Evolutionary conservation across 768 basidiomycete genomes (phyloP).

Genomic region (Mycena olivaceomarginata): DNA sequence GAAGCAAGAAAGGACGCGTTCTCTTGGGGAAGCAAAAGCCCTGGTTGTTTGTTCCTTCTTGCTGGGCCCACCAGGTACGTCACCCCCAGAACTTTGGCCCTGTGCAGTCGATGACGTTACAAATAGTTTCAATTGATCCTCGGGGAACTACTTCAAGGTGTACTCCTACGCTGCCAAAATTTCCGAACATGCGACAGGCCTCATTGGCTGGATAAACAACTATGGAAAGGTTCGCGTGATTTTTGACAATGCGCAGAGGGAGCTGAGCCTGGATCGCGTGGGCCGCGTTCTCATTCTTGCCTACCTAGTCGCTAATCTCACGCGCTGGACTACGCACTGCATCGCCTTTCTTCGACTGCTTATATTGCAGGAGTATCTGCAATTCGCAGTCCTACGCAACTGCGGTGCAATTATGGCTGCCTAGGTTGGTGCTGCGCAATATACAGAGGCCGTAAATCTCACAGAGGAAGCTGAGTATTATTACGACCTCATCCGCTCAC

Average conservation of each 20-base stretch:
- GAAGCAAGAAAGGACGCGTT: not conserved
- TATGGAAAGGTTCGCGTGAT: too few relatives aligned
- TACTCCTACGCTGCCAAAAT: too few relatives aligned
- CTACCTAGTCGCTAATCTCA: slow-evolving; percentile 42
- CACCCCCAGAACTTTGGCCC: not conserved
- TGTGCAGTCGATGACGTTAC: not conserved
- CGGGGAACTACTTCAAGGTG: not conserved
- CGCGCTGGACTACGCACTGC: slow-evolving; percentile 46
- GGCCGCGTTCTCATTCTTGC: slow-evolving; percentile 18
- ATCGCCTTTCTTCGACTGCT: too few relatives aligned
- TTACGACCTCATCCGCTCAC: not conserved
- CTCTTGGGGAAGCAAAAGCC: not conserved
- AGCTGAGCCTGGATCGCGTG: slow-evolving; percentile 29
- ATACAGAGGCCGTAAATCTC: not conserved
- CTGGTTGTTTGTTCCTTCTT: not conserved
- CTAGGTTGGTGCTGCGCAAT: not conserved
- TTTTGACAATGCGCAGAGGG: slow-evolving; percentile 17
- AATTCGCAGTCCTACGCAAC: not conserved
- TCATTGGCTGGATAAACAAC: too few relatives aligned
- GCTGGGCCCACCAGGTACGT: not conserved
- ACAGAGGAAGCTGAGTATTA: not conserved
- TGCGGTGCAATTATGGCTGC: not conserved
- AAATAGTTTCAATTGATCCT: slow-evolving; percentile 15
- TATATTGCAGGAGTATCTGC: slow-evolving; percentile 14
- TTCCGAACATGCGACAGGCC: too few relatives aligned